phyloP scores from a whole-genome alignment of 352 stramenopile genomes.

The Aphanomyces astaci region DNA sequence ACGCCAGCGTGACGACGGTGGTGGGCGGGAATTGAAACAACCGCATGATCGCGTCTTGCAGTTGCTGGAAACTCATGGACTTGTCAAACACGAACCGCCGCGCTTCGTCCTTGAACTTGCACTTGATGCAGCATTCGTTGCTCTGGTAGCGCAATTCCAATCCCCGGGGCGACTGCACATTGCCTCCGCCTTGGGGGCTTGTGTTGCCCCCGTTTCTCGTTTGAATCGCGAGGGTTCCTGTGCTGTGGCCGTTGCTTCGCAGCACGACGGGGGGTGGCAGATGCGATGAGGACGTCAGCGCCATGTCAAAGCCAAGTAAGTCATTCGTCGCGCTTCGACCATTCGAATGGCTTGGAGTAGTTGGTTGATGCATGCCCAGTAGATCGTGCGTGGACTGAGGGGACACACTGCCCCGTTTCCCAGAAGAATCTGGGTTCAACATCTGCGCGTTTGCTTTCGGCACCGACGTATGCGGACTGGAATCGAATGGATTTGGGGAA shows the following conservation, averaged over 20 bases:
- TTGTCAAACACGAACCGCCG: slow-evolving; percentile 37
- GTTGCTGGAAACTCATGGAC: slow-evolving; percentile 27
- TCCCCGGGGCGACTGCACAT: slow-evolving; percentile 24
- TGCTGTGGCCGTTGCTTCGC: slow-evolving; percentile 6
- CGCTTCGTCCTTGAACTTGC: slow-evolving; percentile 50
- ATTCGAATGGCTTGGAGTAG: neutral
- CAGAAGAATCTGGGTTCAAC: neutral
- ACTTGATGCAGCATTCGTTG: slow-evolving; percentile 40
- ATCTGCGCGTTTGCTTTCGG: neutral
- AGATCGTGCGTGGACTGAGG: slow-evolving; percentile 7
- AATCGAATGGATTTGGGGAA: neutral
- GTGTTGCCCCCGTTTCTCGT: slow-evolving; percentile 27
- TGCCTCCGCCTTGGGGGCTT: slow-evolving; percentile 10
- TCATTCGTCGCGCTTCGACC: neutral
- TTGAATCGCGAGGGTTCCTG: neutral
- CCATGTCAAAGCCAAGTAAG: neutral
- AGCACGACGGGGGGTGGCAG: neutral
- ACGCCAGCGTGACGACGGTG: slow-evolving; percentile 28
- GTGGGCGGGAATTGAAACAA: slow-evolving; percentile 32
- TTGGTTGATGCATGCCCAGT: neutral
- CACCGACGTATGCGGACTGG: neutral
- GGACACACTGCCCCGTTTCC: neutral
- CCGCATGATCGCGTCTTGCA: slow-evolving; percentile 32
- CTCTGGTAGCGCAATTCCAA: slow-evolving; percentile 2
- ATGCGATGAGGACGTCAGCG: neutral